Percentiles rank a stretch among this genome's conserved stretches.
Evolutionary conservation across 176 grass and related monocot species (phyloP).

Genomic region (Triticum aestivum): DNA sequence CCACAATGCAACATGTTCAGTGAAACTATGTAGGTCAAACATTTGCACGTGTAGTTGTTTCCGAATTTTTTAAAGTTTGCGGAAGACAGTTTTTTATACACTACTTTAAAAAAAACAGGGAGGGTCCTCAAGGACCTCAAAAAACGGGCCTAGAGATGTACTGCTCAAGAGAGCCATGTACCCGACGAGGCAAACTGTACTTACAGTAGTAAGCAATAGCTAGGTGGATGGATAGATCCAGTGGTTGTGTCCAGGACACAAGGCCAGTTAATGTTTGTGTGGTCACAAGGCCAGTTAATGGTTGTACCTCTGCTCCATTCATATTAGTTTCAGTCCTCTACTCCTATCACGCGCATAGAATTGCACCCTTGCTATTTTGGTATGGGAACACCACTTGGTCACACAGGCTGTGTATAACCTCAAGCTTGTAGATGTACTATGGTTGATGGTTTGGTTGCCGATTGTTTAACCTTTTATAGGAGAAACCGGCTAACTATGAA

Average conservation of each 20-base stretch:
- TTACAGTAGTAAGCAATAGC: neutral
- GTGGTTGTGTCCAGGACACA: neutral
- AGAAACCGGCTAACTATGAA: neutral
- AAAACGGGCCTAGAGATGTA: neutral
- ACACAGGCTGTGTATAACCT: neutral
- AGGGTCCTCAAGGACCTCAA: neutral
- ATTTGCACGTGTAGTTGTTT: neutral
- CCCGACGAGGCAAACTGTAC: neutral
- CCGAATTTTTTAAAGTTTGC: no score
- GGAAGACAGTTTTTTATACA: neutral
- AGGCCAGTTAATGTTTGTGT: neutral
- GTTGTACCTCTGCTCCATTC: neutral
- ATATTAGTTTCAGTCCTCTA: neutral
- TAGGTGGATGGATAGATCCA: neutral
- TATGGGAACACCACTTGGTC: neutral
- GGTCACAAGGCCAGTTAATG: no score
- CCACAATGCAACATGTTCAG: neutral
- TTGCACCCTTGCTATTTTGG: neutral
- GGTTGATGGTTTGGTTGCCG: neutral
- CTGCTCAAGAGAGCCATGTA: neutral
- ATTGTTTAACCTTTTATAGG: neutral
- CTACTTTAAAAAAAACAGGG: neutral
- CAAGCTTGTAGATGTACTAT: neutral
- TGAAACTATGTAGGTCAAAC: neutral
- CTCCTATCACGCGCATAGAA: neutral